Base-by-base conservation (phyloP, 177 flowering plant species). In the Tripterygium wilfordii region DNA sequence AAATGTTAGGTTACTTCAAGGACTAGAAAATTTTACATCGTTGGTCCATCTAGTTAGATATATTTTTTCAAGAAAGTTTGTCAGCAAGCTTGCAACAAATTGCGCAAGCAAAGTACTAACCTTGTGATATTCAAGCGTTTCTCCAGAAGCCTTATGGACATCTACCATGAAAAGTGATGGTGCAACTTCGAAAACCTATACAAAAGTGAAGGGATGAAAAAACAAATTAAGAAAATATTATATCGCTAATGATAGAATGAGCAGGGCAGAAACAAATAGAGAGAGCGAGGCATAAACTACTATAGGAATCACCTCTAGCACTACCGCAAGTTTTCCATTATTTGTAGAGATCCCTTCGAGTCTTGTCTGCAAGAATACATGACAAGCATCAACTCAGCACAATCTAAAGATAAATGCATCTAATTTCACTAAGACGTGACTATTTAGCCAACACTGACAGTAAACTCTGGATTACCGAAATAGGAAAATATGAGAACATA, bases 91-190 rank as follows among this genome's bases (percentile, higher is more conserved):
- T n/a, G n/a, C n/a, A n/a, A n/a, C n/a, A n/a, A n/a, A n/a, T n/a
- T n/a, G n/a, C n/a, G n/a, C n/a, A n/a, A n/a, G n/a, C n/a, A n/a
- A n/a, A n/a, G n/a, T n/a, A 13, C 73, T 57, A 58, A 83, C 98
- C 96, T 85, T 83, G 70, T 92, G 99, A 67, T 92, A 92, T 59
- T 92, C 96, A 54, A 88, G 88, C 36, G 96, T 84, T 48, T 92
- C 99, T 2, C 99, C 96, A 36, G 96, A 76, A 54, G 95, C 99
- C 68, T 88, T 92, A 21, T 96, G 75, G 51, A 84, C 96, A 59
- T 92, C 96, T 39, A 86, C 89, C 99, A 88, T 92, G 67, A 84
- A 92, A 56, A 92, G 95, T n/a, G 87, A 73, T 8, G 91, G 79
- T 12, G 99, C 99, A 60, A 92, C 94, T 70, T 92, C 96, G 63